Base-by-base conservation (phyloP, 331 rosid species). In the Spiraea crenata region DNA sequence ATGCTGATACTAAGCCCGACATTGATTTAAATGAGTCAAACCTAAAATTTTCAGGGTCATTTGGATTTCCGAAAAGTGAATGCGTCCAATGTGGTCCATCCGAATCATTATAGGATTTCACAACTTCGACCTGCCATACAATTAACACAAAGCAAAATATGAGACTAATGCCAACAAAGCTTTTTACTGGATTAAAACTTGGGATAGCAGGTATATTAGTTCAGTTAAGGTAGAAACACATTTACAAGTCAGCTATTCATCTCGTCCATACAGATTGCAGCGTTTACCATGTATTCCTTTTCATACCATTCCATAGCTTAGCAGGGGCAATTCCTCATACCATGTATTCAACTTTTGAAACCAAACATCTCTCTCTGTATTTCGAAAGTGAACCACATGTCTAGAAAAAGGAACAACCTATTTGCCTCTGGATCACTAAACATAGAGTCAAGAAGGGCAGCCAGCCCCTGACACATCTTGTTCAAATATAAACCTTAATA, bases 41-140 rank as follows among this genome's bases (percentile, higher is more conserved):
- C 99, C 99, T 89, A 84, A 91, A 93, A 70, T 97, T 90, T 78
- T 93, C 99, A 1, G 81, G 81, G 80, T 93, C 97, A 79, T 83
- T 93, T 77, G 99, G 99, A 83, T 93, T 93, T 74, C 99, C 99
- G 70, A 93, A 93, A 65, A 93, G 96, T 19, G 99, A 93, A 79
- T 87, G 85, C 57, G 82, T 84, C 99, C 97, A 93, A 65, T 87
- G 99, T 4, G 97, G 96, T 69, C 96, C 96, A 64, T 93, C 99
- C 12, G 89, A 80, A 82, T 93, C 99, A 64, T 87, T 91, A 62
- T 84, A 83, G 60, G 97, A 85, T 81, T 83, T 90, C 82, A 93
- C 88, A 79, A 93, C 96, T 91, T 91, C 99, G 71, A 91, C 88
- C 99, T 93, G 74, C 50, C 67, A 74, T 34, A 74, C 60, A 75